Evolutionary conservation across 306 rosid species (phyloP).

Genomic region (barrel medic (Medicago truncatula)): MtrunA17r5.0-ANR NC_053049.1:6735501-6736000

Average conservation of each 20-base stretch:
- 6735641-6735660: too few relatives aligned
- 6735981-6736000: too few relatives aligned
- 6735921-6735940: background rate
- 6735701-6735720: background rate
- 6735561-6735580: constrained; percentile 24
- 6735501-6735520: background rate
- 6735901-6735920: background rate
- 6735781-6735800: background rate
- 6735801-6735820: background rate
- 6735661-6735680: constrained; percentile 15
- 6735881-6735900: background rate
- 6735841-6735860: background rate
- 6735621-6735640: too few relatives aligned
- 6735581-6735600: too few relatives aligned
- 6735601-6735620: background rate
- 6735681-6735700: background rate
- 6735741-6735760: background rate
- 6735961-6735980: too few relatives aligned
- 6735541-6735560: background rate
- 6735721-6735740: constrained; percentile 2
- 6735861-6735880: background rate
- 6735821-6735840: background rate
- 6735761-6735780: background rate
- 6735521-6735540: background rate
- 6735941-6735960: background rate